Conservation (phyloP, 225 moss, liverwort and hornwort genomes). For the Ulota crispa region DNA sequence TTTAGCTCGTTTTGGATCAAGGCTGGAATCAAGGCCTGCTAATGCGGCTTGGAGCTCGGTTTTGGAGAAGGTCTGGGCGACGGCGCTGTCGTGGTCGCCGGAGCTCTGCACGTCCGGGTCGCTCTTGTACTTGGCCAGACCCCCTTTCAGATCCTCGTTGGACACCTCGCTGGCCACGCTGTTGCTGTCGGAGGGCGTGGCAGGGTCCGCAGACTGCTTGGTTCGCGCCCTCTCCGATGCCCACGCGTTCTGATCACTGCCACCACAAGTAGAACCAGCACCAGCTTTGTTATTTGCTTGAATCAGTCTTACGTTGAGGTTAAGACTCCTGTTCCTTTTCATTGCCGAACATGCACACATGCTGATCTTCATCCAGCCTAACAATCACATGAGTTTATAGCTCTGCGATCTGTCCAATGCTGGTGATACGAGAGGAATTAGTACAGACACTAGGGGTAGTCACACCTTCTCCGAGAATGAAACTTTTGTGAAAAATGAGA, state of each 20-base stretch:
- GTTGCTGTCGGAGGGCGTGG: constrained; percentile 95
- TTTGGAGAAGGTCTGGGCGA: constrained; percentile 53
- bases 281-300: constrained; percentile 42
- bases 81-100: constrained; percentile 66
- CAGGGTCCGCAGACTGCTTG: constrained; percentile 73
- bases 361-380: constrained; percentile 65
- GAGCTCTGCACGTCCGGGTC: constrained; percentile 93
- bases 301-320: constrained; percentile 5
- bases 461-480: too few relatives aligned
- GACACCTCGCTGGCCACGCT: constrained; percentile 88
- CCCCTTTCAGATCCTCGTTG: constrained; percentile 76
- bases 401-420: too few relatives aligned
- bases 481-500: too few relatives aligned
- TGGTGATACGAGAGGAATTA: too few relatives aligned
- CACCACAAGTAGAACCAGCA: constrained; percentile 15
- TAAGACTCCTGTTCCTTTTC: constrained; percentile 40
- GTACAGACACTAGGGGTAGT: too few relatives aligned
- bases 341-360: constrained; percentile 67
- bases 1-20: constrained; percentile 96
- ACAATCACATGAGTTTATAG: constrained; percentile 25
- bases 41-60: constrained; percentile 69
- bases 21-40: constrained; percentile 78
- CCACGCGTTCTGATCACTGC: constrained; percentile 64
- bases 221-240: constrained; percentile 54
- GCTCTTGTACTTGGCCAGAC: constrained; percentile 74